phyloP scores from a whole-genome alignment of 2,329 filamentous ascomycete species.

The Sclerotiophoma versabilis region DNA sequence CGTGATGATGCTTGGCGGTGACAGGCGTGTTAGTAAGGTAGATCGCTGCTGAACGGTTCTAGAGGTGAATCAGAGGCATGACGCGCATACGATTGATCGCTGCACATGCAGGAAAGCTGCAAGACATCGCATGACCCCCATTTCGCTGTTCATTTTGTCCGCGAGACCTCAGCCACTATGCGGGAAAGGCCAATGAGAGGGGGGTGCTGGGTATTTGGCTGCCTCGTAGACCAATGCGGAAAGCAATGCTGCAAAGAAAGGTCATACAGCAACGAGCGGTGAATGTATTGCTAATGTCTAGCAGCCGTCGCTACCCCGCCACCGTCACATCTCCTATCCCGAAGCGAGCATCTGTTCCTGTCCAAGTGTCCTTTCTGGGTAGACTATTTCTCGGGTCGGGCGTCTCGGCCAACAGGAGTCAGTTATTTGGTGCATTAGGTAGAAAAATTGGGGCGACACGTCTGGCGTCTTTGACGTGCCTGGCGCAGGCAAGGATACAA shows the following conservation, averaged over 20 bases:
- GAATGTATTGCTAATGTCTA: constrained; percentile 10
- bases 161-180: constrained; percentile 10
- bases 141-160: constrained; percentile 10
- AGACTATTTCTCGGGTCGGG: background rate
- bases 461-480: constrained; percentile 16
- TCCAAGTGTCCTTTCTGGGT: background rate
- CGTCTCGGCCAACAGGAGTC: constrained; percentile 16
- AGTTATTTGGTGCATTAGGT: constrained; percentile 10
- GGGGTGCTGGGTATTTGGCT: constrained; percentile 1
- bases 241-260: background rate
- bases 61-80: background rate
- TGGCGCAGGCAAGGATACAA: constrained; percentile 7
- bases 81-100: constrained; percentile 9
- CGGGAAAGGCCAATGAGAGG: constrained; percentile 2
- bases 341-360: constrained; percentile 15
- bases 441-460: constrained; percentile 7
- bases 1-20: constrained; percentile 1
- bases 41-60: constrained; percentile 6
- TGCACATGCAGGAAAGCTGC: constrained; percentile 12
- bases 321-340: constrained; percentile 4
- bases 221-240: constrained; percentile 6
- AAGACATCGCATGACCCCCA: constrained; percentile 19
- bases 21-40: constrained; percentile 1
- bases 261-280: constrained; percentile 13
- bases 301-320: constrained; percentile 16